These are phyloP conservation scores for Botrytis fabae DNA, from an alignment of 2,329 filamentous ascomycete species.

Conservation along the genomic window DNA sequence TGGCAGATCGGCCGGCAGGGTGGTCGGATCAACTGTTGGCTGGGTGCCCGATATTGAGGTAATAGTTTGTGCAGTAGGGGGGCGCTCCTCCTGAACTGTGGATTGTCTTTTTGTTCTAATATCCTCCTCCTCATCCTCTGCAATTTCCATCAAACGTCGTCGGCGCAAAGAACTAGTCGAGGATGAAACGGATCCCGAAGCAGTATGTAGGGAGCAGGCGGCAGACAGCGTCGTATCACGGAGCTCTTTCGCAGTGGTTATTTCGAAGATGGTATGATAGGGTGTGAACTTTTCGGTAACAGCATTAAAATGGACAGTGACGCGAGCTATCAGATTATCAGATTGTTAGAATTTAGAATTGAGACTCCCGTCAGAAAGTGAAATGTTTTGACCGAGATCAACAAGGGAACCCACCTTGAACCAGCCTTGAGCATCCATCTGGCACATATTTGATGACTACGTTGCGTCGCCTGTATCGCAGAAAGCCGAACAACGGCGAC, in stretches of 20 bases:
- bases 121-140: slow-evolving; percentile 76
- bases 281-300: slow-evolving; percentile 74
- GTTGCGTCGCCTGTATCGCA: slow-evolving; percentile 86
- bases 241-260: slow-evolving; percentile 73
- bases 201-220: slow-evolving; percentile 85
- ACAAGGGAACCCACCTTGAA: slow-evolving; percentile 70
- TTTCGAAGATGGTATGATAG: slow-evolving; percentile 81
- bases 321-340: slow-evolving; percentile 63
- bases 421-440: slow-evolving; percentile 82
- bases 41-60: slow-evolving; percentile 27
- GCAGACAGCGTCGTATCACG: slow-evolving; percentile 86
- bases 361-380: slow-evolving; percentile 29
- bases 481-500: slow-evolving; percentile 87
- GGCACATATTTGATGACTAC: slow-evolving; percentile 92
- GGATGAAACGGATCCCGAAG: slow-evolving; percentile 81
- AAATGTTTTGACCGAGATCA: slow-evolving; percentile 32
- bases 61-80: slow-evolving; percentile 35
- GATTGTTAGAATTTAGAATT: slow-evolving; percentile 16
- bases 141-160: slow-evolving; percentile 83
- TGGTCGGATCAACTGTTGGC: slow-evolving; percentile 24
- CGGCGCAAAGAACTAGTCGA: slow-evolving; percentile 77
- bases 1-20: slow-evolving; percentile 26
- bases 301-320: slow-evolving; percentile 70
- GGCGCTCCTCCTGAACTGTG: slow-evolving; percentile 49
- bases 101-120: slow-evolving; percentile 61